Percentiles rank a stretch among this genome's conserved stretches.
Evolutionary conservation across 1,284 basidiomycete species (phyloP).

Genomic region (Earliella scabrosa): DNA sequence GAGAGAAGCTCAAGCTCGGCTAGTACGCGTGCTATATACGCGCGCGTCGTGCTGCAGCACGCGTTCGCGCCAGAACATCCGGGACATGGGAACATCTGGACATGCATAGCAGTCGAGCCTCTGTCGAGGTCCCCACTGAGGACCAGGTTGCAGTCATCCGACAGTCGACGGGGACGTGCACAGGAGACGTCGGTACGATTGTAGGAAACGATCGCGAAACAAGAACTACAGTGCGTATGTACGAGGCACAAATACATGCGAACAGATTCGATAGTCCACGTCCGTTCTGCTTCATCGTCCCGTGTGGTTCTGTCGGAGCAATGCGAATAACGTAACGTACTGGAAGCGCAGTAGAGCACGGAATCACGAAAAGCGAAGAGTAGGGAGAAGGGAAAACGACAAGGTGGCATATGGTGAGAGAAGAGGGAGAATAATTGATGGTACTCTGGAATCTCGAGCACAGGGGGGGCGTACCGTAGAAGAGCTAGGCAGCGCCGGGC

Average conservation of each 20-base stretch:
- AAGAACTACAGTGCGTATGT: conserved; percentile 36
- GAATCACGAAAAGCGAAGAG: too few species aligned
- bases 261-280: conserved; percentile 66
- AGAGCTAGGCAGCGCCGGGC: conserved; percentile 3
- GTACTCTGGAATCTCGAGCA: conserved; percentile 13
- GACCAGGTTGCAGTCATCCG: too few species aligned
- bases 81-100: too few species aligned
- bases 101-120: too few species aligned
- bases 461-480: conserved; percentile 13
- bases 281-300: conserved; percentile 62
- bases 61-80: too few species aligned
- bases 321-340: conserved; percentile 20
- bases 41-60: too few species aligned
- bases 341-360: too few species aligned
- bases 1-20: too few species aligned
- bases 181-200: conserved; percentile 5
- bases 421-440: neutral
- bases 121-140: too few species aligned
- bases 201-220: conserved; percentile 25
- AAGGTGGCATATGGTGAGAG: conserved; percentile 6
- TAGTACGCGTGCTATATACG: too few species aligned
- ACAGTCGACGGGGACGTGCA: too few species aligned
- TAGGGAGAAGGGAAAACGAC: conserved; percentile 15
- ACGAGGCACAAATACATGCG: conserved; percentile 52
- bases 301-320: conserved; percentile 35